These are phyloP conservation scores for Phlebopus sp. DNA, from an alignment of 1,284 basidiomycete genomes.

Conservation along the genomic window DNA sequence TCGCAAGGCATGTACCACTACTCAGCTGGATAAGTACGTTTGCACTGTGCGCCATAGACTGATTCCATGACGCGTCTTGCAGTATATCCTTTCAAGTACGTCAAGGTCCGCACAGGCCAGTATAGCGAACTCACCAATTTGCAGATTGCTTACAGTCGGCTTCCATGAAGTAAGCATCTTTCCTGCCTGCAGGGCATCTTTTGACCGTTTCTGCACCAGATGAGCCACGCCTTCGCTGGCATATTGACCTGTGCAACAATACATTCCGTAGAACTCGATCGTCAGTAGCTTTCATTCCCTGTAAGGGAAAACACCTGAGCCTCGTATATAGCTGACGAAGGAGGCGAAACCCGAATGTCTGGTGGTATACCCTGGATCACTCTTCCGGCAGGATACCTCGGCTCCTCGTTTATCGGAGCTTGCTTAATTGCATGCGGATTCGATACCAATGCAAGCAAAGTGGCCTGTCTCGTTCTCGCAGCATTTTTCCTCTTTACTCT, in stretches of 20 bases:
- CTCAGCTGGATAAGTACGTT: slow-evolving; percentile 69
- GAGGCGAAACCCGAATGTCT: slow-evolving; percentile 90
- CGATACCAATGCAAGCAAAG: slow-evolving; percentile 89
- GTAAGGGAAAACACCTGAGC: slow-evolving; percentile 1
- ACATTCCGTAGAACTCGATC: slow-evolving; percentile 83
- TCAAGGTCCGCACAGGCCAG: slow-evolving; percentile 7
- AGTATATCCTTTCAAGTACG: slow-evolving; percentile 94
- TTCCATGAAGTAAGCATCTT: slow-evolving; percentile 72
- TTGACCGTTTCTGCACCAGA: slow-evolving; percentile 42
- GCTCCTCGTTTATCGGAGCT: slow-evolving; percentile 88
- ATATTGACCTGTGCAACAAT: slow-evolving; percentile 90
- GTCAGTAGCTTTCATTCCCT: slow-evolving; percentile 41
- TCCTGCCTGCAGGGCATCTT: background rate
- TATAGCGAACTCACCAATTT: slow-evolving; percentile 13
- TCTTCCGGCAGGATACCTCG: slow-evolving; percentile 89
- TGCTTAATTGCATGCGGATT: slow-evolving; percentile 90
- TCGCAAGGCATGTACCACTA: slow-evolving; percentile 73
- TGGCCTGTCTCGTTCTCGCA: slow-evolving; percentile 81
- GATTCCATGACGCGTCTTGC: slow-evolving; percentile 14
- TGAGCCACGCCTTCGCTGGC: slow-evolving; percentile 81
- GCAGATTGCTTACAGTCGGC: slow-evolving; percentile 77
- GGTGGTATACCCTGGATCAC: slow-evolving; percentile 88
- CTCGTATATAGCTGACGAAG: slow-evolving; percentile 72
- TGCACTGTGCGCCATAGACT: background rate
- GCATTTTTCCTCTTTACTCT: slow-evolving; percentile 90